Percentiles rank a stretch among this genome's conserved stretches.
These are phyloP conservation scores for Claviceps cyperi DNA, from an alignment of 2,329 filamentous ascomycete genomes.

Conservation along the genomic window DNA sequence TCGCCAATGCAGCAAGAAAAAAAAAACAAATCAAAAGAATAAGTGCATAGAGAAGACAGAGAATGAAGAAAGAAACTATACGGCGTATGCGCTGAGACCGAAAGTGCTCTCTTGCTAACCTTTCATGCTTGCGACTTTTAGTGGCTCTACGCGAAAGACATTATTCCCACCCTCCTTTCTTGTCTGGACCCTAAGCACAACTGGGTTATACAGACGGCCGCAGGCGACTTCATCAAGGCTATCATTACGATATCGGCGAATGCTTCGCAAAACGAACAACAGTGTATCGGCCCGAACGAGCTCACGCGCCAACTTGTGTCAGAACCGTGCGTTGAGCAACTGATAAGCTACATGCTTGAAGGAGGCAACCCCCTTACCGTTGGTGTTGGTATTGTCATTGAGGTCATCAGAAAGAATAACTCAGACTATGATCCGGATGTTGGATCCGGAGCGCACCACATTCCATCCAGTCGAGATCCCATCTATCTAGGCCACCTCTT, in stretches of 20 bases:
- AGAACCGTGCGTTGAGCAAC: constrained; percentile 61
- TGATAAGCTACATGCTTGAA: constrained; percentile 84
- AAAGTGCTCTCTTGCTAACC: background rate
- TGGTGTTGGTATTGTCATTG: constrained; percentile 92
- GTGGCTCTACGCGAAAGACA: constrained; percentile 84
- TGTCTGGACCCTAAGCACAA: constrained; percentile 76
- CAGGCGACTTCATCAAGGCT: constrained; percentile 93
- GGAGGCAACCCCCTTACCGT: constrained; percentile 92
- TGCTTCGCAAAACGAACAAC: constrained; percentile 92
- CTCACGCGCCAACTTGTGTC: constrained; percentile 91
- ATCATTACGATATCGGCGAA: constrained; percentile 99
- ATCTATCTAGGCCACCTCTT: constrained; percentile 90
- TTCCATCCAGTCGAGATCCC: constrained; percentile 75
- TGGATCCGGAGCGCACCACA: constrained; percentile 61
- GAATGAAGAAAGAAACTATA: background rate
- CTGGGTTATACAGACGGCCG: constrained; percentile 86
- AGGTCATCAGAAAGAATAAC: constrained; percentile 98
- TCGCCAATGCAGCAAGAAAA: constrained; percentile 4
- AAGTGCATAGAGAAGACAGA: no score
- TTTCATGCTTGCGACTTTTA: constrained; percentile 19
- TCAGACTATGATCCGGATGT: constrained; percentile 96
- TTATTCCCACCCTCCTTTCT: constrained; percentile 75
- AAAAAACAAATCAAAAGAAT: background rate
- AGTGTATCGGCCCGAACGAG: constrained; percentile 97
- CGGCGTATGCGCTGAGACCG: background rate